These are phyloP conservation scores for Agrostemma githago DNA, from an alignment of 148 eudicot genomes.

Conservation along the genomic window DNA sequence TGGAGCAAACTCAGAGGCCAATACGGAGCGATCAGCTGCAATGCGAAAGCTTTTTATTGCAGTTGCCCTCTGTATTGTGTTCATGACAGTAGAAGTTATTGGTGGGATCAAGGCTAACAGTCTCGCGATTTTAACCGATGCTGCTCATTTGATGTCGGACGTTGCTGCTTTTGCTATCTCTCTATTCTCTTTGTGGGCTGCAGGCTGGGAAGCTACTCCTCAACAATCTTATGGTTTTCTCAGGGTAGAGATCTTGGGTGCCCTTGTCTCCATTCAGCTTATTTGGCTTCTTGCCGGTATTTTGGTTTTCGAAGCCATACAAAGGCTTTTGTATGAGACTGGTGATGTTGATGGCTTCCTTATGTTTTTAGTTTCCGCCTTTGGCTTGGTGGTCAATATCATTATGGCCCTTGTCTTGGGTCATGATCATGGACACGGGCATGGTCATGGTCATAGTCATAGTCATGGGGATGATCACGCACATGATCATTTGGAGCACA, in stretches of 20 bases:
- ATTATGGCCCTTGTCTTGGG: slow-evolving; percentile 76
- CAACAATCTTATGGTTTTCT: slow-evolving; percentile 84
- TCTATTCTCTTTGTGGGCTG: slow-evolving; percentile 76
- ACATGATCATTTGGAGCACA: slow-evolving; percentile 5
- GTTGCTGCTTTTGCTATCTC: slow-evolving; percentile 95
- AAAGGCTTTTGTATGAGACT: slow-evolving; percentile 50
- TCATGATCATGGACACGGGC: slow-evolving; percentile 68
- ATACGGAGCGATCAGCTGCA: slow-evolving; percentile 66
- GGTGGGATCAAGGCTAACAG: slow-evolving; percentile 91
- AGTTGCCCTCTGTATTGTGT: slow-evolving; percentile 64
- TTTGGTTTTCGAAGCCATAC: slow-evolving; percentile 79
- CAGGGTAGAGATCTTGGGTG: slow-evolving; percentile 83
- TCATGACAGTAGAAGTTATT: slow-evolving; percentile 72
- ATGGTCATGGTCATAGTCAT: slow-evolving; percentile 30
- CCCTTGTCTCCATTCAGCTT: slow-evolving; percentile 86
- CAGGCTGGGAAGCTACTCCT: slow-evolving; percentile 94
- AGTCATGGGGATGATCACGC: slow-evolving; percentile 31
- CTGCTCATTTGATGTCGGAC: slow-evolving; percentile 82
- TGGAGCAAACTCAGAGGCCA: slow-evolving; percentile 45
- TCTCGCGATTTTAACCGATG: slow-evolving; percentile 79
- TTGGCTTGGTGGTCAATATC: slow-evolving; percentile 72
- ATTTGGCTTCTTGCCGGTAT: slow-evolving; percentile 93
- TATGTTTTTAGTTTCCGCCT: slow-evolving; percentile 78
- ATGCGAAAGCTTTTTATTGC: slow-evolving; percentile 73
- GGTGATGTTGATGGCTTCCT: slow-evolving; percentile 77